These are phyloP conservation scores for Aspergillus steynii DNA, from an alignment of 495 filamentous ascomycete genomes.

Conservation along the genomic window DNA sequence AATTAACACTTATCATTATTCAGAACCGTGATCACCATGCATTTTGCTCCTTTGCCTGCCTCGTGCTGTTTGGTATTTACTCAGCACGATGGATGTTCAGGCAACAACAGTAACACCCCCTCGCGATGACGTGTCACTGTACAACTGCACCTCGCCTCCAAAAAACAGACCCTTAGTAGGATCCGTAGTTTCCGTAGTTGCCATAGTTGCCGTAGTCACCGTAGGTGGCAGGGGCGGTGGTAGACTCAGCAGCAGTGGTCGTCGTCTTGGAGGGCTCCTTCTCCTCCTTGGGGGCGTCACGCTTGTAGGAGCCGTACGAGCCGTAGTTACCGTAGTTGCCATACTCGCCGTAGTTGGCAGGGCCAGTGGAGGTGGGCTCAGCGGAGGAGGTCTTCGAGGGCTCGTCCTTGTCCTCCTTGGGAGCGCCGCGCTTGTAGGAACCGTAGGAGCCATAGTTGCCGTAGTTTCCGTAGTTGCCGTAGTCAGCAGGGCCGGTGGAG, in stretches of 20 bases:
- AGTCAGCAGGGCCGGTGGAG: not conserved
- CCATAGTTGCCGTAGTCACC: constrained; percentile 9
- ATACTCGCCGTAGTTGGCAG: constrained; percentile 8
- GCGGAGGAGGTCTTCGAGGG: not conserved
- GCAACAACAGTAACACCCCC: not conserved
- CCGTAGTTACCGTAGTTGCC: constrained; percentile 19
- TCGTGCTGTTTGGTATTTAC: not conserved
- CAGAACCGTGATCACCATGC: not conserved
- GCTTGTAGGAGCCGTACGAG: constrained; percentile 11
- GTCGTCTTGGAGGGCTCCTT: constrained; percentile 1
- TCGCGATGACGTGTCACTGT: not conserved
- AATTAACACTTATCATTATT: not conserved
- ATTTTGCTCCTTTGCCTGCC: not conserved
- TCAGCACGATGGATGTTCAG: not conserved
- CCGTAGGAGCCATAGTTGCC: not conserved
- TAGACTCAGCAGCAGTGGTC: not conserved
- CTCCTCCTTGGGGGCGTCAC: constrained; percentile 3
- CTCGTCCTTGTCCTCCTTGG: not conserved
- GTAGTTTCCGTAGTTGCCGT: constrained; percentile 6
- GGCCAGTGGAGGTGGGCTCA: not conserved
- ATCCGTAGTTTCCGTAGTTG: constrained; percentile 15
- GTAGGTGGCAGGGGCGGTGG: constrained; percentile 4
- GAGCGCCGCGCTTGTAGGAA: not conserved
- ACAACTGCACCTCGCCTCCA: not conserved
- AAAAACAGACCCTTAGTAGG: not conserved